Percentiles rank a stretch among this genome's conserved stretches.
phyloP scores from a whole-genome alignment of 306 rosid species.

The Citrullus colocynthis region DNA sequence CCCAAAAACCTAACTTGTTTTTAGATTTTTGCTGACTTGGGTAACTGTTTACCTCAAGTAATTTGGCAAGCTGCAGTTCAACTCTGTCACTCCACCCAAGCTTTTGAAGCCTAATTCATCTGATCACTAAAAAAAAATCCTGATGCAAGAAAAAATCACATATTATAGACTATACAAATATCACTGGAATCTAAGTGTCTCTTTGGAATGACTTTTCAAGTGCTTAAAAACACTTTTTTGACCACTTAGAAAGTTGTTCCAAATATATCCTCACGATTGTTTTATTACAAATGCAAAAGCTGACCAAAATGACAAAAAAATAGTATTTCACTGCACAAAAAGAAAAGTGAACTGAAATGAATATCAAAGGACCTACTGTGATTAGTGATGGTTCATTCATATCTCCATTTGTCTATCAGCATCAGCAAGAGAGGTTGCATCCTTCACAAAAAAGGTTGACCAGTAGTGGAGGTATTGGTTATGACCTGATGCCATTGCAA shows the following conservation, averaged over 20 bases:
- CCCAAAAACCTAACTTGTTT: not conserved
- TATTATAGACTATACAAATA: not conserved
- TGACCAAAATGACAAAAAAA: not conserved
- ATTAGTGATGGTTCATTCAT: not conserved
- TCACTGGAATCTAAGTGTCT: not conserved
- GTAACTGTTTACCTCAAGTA: not conserved
- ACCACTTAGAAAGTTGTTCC: too few relatives aligned
- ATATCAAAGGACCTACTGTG: not conserved
- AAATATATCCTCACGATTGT: too few relatives aligned
- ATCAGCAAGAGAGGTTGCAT: not conserved
- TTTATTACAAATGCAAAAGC: not conserved
- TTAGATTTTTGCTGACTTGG: not conserved
- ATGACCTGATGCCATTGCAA: not conserved
- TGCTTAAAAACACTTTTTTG: too few relatives aligned
- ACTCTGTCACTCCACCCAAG: not conserved
- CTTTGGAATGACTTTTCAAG: not conserved
- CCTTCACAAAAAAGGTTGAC: not conserved
- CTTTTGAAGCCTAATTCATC: not conserved
- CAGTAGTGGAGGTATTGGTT: not conserved
- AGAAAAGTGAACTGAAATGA: not conserved
- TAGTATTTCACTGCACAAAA: not conserved
- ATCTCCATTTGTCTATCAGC: not conserved
- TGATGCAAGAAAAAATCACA: not conserved
- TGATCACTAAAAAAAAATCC: not conserved
- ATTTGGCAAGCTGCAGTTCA: not conserved